These are phyloP conservation scores for Vigna nakashimae DNA, from an alignment of 306 rosid genomes.

Conservation along the genomic window DNA sequence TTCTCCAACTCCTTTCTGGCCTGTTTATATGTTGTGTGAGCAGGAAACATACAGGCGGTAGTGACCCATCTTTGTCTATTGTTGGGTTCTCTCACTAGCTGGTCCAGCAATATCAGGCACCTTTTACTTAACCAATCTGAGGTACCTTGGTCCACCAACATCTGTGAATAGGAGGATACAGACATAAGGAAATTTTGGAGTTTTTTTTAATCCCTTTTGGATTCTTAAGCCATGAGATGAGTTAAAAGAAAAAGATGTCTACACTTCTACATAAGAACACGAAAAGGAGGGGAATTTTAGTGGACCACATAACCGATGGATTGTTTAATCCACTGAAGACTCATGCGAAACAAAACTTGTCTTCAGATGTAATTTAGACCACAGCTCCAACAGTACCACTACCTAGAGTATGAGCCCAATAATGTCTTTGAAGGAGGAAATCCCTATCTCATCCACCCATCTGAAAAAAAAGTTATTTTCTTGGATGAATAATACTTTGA, in stretches of 20 bases:
- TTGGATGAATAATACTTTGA: neutral
- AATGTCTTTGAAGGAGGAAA: neutral
- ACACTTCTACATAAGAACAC: neutral
- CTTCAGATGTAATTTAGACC: neutral
- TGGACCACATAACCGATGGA: conserved; percentile 3
- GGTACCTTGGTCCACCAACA: conserved; percentile 17
- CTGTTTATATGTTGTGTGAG: conserved; percentile 29
- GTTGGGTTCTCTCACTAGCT: neutral
- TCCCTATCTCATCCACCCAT: conserved; percentile 2
- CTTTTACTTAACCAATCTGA: neutral
- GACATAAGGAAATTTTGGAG: neutral
- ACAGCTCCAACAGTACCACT: conserved; percentile 2
- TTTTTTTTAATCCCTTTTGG: neutral
- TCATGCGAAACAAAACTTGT: neutral
- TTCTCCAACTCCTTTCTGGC: neutral
- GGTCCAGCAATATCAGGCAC: neutral
- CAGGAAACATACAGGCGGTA: conserved; percentile 41
- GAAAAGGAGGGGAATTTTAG: neutral
- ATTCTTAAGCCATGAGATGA: neutral
- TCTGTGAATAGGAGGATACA: neutral
- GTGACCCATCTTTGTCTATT: conserved; percentile 12
- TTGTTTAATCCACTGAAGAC: neutral
- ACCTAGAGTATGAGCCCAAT: conserved; percentile 15
- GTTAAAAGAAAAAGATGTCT: neutral
- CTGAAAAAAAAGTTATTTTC: neutral